These are phyloP conservation scores for Phyllosticta citrichinensis DNA, from an alignment of 2,329 filamentous ascomycete genomes.

Conservation along the genomic window DNA sequence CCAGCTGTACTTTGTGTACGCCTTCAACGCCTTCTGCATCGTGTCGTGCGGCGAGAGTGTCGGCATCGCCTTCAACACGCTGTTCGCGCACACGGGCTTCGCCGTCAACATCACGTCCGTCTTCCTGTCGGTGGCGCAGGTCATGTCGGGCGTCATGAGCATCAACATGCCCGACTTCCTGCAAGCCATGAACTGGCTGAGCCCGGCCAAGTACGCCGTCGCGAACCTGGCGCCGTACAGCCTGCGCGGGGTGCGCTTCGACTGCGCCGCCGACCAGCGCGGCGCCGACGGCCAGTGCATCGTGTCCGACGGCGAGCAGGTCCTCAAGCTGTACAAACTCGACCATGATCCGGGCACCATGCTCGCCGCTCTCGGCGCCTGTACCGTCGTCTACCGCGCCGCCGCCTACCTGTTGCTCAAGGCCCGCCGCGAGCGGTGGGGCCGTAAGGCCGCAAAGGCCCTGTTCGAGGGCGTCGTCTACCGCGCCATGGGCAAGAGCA, in stretches of 20 bases:
- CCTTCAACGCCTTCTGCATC: slow-evolving; percentile 62
- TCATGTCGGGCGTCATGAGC: slow-evolving; percentile 62
- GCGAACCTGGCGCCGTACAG: slow-evolving; percentile 59
- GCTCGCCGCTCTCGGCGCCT: slow-evolving; percentile 52
- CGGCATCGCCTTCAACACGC: slow-evolving; percentile 71
- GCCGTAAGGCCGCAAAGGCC: slow-evolving; percentile 3
- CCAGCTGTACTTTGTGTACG: slow-evolving; percentile 56
- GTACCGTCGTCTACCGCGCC: slow-evolving; percentile 55
- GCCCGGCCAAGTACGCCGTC: slow-evolving; percentile 59
- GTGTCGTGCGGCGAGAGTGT: slow-evolving; percentile 66
- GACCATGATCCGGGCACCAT: slow-evolving; percentile 52
- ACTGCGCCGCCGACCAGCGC: slow-evolving; percentile 51
- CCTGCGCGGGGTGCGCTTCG: slow-evolving; percentile 50
- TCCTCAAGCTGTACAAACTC: slow-evolving; percentile 56
- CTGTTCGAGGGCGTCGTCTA: not conserved
- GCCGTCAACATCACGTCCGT: slow-evolving; percentile 63
- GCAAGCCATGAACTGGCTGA: slow-evolving; percentile 59
- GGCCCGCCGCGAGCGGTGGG: slow-evolving; percentile 44
- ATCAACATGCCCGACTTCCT: slow-evolving; percentile 59
- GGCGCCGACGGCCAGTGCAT: slow-evolving; percentile 53
- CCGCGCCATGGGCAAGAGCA: not conserved
- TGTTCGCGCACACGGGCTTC: slow-evolving; percentile 66
- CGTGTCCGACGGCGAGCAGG: slow-evolving; percentile 56
- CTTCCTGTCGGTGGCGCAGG: slow-evolving; percentile 58
- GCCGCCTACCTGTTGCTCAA: slow-evolving; percentile 52